phyloP scores from a whole-genome alignment of 1,139 yeast species.

The Suhomyces guaymorum region DNA sequence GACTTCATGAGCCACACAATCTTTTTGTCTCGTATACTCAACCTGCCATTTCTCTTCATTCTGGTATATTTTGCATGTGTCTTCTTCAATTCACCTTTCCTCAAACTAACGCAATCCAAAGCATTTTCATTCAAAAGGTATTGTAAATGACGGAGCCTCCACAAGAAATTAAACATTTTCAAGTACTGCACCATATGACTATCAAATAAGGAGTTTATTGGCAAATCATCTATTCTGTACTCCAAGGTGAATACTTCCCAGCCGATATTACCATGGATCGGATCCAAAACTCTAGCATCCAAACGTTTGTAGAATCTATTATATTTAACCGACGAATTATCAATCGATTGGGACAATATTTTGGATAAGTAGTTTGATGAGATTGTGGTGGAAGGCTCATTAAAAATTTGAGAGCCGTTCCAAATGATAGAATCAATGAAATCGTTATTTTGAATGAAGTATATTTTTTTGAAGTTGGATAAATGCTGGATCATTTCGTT shows the following conservation, averaged over 20 bases:
- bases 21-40: slow-evolving; percentile 25
- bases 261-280: slow-evolving; percentile 63
- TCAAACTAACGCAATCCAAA: slow-evolving; percentile 33
- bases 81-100: slow-evolving; percentile 35
- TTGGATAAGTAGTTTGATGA: slow-evolving; percentile 68
- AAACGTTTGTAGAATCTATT: slow-evolving; percentile 44
- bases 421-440: slow-evolving; percentile 66
- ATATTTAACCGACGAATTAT: slow-evolving; percentile 58
- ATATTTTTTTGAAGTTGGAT: slow-evolving; percentile 60
- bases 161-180: slow-evolving; percentile 79
- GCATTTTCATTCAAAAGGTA: slow-evolving; percentile 49
- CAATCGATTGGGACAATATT: slow-evolving; percentile 65
- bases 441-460: slow-evolving; percentile 76
- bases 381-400: slow-evolving; percentile 61
- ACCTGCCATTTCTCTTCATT: slow-evolving; percentile 12
- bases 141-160: slow-evolving; percentile 71
- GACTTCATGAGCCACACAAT: slow-evolving; percentile 32
- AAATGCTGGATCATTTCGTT: slow-evolving; percentile 58
- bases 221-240: slow-evolving; percentile 63
- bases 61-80: slow-evolving; percentile 19
- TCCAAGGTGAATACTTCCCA: slow-evolving; percentile 96
- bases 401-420: slow-evolving; percentile 56
- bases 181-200: slow-evolving; percentile 58
- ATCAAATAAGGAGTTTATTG: slow-evolving; percentile 39
- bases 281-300: slow-evolving; percentile 79